Conservation (phyloP, 768 basidiomycete genomes). For the Boletus sp. region DNA sequence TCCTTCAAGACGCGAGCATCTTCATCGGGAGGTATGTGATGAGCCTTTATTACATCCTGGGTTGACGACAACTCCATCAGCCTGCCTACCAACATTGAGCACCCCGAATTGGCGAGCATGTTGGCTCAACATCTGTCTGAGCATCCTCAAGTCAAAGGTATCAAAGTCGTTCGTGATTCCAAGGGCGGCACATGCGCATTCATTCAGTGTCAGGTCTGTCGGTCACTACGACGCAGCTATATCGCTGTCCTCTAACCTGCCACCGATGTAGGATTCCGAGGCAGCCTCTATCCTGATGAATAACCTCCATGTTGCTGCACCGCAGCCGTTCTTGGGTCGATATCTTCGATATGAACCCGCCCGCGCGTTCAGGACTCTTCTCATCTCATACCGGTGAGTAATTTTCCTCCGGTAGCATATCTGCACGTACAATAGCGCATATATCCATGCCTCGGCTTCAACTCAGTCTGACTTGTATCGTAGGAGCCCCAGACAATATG, state of each 20-base stretch:
- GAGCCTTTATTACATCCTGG: neutral
- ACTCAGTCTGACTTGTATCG: constrained; percentile 8
- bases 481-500: constrained; percentile 24
- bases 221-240: neutral
- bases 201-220: constrained; percentile 75
- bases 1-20: constrained; percentile 74
- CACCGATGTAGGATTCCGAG: constrained; percentile 45
- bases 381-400: constrained; percentile 70
- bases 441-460: constrained; percentile 12
- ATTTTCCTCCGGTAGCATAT: constrained; percentile 9
- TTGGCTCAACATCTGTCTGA: constrained; percentile 67
- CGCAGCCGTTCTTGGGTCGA: constrained; percentile 69
- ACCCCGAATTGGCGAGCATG: constrained; percentile 55
- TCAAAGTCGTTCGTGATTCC: constrained; percentile 71
- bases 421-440: constrained; percentile 20
- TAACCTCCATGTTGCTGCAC: constrained; percentile 52
- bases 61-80: constrained; percentile 37
- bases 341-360: constrained; percentile 76
- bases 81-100: constrained; percentile 68
- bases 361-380: constrained; percentile 68
- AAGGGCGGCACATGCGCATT: constrained; percentile 83
- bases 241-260: neutral
- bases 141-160: constrained; percentile 60
- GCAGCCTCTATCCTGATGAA: constrained; percentile 60
- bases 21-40: constrained; percentile 77